These are phyloP conservation scores for Sindora glabra DNA, from an alignment of 306 rosid genomes.

Conservation along the genomic window DNA sequence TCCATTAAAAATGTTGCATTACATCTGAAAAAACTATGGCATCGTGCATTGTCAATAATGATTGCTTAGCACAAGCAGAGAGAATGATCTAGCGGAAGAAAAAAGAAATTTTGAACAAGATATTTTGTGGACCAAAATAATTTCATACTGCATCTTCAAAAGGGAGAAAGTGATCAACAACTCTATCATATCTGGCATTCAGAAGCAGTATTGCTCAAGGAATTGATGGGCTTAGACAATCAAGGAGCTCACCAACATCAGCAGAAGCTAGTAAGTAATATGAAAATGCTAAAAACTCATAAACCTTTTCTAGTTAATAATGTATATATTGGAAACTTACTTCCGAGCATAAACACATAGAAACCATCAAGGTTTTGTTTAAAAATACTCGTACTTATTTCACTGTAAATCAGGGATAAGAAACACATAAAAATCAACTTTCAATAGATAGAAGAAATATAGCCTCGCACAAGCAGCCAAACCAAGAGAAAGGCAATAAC, in stretches of 20 bases:
- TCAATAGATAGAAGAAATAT: background rate
- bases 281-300: background rate
- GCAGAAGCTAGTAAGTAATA: background rate
- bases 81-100: too few relatives aligned
- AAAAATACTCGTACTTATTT: background rate
- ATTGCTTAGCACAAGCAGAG: too few relatives aligned
- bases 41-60: too few relatives aligned
- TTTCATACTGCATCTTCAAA: background rate
- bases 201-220: background rate
- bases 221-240: background rate
- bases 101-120: background rate
- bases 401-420: background rate
- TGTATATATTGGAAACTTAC: background rate
- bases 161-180: background rate
- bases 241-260: background rate
- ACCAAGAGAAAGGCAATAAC: conserved; percentile 21
- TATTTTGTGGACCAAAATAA: background rate
- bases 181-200: background rate
- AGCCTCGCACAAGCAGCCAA: background rate
- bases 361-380: background rate
- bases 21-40: background rate
- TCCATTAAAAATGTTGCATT: background rate
- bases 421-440: background rate
- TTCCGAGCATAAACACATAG: background rate
- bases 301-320: background rate